phyloP scores from a whole-genome alignment of 1,284 basidiomycete species.

The Amylostereum areolatum region DNA sequence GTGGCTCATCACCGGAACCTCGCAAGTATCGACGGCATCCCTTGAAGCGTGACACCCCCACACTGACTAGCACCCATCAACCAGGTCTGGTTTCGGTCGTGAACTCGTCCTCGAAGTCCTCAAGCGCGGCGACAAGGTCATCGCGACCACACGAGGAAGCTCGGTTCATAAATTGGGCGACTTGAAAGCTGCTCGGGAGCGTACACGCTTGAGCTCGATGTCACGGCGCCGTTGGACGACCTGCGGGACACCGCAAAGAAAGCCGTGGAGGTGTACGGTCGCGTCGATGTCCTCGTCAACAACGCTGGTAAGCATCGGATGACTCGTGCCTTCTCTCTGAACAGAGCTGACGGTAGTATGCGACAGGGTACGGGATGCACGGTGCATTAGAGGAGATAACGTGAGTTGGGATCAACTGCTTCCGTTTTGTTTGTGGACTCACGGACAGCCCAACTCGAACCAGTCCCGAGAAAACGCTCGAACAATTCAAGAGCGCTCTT shows the following conservation, averaged over 20 bases:
- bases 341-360: no score
- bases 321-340: no score
- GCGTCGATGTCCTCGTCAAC: slow-evolving; percentile 42
- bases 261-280: slow-evolving; percentile 27
- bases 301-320: slow-evolving; percentile 32
- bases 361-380: slow-evolving; percentile 11
- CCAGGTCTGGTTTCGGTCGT: slow-evolving; percentile 18
- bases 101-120: slow-evolving; percentile 17
- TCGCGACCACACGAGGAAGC: slow-evolving; percentile 23
- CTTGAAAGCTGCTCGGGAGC: slow-evolving; percentile 21
- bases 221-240: slow-evolving; percentile 19
- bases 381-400: slow-evolving; percentile 13
- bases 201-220: slow-evolving; percentile 24
- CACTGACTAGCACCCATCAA: no score
- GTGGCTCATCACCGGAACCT: slow-evolving; percentile 24
- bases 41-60: no score
- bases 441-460: background rate
- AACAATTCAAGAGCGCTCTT: slow-evolving; percentile 29
- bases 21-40: no score
- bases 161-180: slow-evolving; percentile 20
- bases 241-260: slow-evolving; percentile 32
- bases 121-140: slow-evolving; percentile 21
- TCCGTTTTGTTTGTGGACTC: background rate
- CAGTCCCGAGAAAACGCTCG: slow-evolving; percentile 24
- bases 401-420: slow-evolving; percentile 5